A percentile compares a stretch with the other conserved stretches of the same genome.
phyloP scores from a whole-genome alignment of 2,329 filamentous ascomycete genomes.

The Emmonsiellopsis sp. region DNA sequence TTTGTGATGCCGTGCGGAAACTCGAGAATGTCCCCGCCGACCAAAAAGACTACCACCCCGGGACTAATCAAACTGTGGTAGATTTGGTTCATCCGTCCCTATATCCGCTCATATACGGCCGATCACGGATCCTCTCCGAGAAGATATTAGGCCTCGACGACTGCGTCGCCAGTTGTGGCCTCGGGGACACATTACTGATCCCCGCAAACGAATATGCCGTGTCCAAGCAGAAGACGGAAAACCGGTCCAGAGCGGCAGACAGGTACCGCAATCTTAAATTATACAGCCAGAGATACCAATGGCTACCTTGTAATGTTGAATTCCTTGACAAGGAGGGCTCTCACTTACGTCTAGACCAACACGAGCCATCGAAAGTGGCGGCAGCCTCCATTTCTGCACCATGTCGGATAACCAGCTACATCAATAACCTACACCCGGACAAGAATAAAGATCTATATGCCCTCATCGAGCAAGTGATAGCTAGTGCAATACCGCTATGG shows the following conservation, averaged over 20 bases:
- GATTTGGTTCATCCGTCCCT: slow-evolving; percentile 53
- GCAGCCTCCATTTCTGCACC: slow-evolving; percentile 8
- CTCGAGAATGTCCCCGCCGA: slow-evolving; percentile 44
- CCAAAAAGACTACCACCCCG: slow-evolving; percentile 52
- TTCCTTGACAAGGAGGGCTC: slow-evolving; percentile 12
- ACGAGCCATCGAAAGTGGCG: not conserved
- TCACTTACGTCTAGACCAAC: not conserved
- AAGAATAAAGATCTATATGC: slow-evolving; percentile 22
- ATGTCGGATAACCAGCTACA: slow-evolving; percentile 25
- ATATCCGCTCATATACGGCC: slow-evolving; percentile 13
- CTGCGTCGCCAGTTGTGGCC: slow-evolving; percentile 9
- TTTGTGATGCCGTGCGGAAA: slow-evolving; percentile 34
- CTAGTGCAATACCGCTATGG: slow-evolving; percentile 25
- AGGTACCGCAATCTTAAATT: not conserved
- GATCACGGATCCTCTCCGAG: slow-evolving; percentile 6
- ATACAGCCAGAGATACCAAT: slow-evolving; percentile 30
- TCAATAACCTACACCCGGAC: slow-evolving; percentile 33
- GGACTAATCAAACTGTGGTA: slow-evolving; percentile 45
- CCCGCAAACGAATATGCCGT: slow-evolving; percentile 1
- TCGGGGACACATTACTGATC: slow-evolving; percentile 13
- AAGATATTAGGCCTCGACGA: slow-evolving; percentile 6
- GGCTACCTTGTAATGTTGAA: slow-evolving; percentile 31
- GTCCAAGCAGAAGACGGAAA: not conserved
- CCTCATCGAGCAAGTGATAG: slow-evolving; percentile 24
- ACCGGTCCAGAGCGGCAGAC: not conserved